phyloP scores from a whole-genome alignment of 192 early-diverging fungal genomes.

The Glomus cerebriforme region DNA sequence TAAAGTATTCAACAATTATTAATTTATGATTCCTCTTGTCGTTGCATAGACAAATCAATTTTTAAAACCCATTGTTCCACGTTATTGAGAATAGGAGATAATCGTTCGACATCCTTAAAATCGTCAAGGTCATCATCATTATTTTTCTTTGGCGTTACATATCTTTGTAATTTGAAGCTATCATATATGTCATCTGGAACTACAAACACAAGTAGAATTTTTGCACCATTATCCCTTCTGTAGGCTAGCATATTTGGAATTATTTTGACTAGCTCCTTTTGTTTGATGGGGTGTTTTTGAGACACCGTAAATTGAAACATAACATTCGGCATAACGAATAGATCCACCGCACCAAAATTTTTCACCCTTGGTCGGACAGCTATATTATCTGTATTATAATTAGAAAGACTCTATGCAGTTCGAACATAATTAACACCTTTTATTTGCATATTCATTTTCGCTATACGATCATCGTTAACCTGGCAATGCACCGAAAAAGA shows the following conservation, averaged over 20 bases:
- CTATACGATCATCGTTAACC: no score
- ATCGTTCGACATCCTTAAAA: background rate
- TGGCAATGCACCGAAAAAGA: no score
- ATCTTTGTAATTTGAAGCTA: background rate
- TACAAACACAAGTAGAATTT: background rate
- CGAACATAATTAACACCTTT: no score
- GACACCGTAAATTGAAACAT: constrained; percentile 12
- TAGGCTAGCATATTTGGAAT: constrained; percentile 8
- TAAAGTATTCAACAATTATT: no score
- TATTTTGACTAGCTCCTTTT: background rate
- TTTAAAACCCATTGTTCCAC: constrained; percentile 13
- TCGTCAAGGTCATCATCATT: background rate
- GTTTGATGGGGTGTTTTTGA: background rate
- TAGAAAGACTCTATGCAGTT: no score
- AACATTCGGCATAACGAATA: background rate
- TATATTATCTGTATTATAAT: background rate
- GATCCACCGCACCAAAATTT: constrained; percentile 9
- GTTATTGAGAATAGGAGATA: background rate
- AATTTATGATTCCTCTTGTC: no score
- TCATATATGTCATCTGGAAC: constrained; percentile 16
- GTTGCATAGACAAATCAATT: background rate
- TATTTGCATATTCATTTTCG: no score
- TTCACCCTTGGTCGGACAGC: background rate
- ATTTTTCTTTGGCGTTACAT: background rate
- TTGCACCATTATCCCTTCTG: background rate